Conservation (phyloP, 2,329 filamentous ascomycete species). For the Fusarium citri region DNA sequence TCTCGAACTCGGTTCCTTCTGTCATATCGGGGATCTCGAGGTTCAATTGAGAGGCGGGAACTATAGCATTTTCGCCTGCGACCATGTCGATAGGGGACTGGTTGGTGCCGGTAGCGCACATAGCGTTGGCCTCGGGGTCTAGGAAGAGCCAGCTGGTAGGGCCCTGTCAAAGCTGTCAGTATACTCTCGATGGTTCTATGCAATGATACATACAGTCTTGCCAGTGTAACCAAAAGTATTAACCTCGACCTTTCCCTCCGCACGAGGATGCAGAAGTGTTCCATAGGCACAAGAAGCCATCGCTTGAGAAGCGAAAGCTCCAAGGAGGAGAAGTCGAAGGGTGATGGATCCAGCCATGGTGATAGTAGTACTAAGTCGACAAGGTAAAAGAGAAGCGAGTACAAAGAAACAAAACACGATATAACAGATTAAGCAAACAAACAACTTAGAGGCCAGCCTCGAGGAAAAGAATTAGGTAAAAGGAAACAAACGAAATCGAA, state of each 20-base stretch:
- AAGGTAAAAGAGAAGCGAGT: background rate
- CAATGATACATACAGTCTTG: background rate
- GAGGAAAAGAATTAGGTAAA: background rate
- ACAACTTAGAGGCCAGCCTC: constrained; percentile 28
- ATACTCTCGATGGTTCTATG: background rate
- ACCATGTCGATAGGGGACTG: constrained; percentile 69
- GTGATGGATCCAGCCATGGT: constrained; percentile 30
- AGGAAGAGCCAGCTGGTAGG: constrained; percentile 65
- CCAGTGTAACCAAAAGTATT: constrained; percentile 51
- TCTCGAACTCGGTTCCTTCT: constrained; percentile 59
- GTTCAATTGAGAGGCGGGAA: constrained; percentile 49
- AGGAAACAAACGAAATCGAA: constrained; percentile 22
- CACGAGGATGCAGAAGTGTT: constrained; percentile 51
- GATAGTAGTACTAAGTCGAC: background rate
- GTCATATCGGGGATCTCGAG: constrained; percentile 52
- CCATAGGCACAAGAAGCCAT: constrained; percentile 56
- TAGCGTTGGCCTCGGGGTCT: constrained; percentile 53
- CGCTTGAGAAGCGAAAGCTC: constrained; percentile 26
- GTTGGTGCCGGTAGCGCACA: constrained; percentile 60
- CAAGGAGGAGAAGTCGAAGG: constrained; percentile 18
- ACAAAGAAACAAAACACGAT: constrained; percentile 12
- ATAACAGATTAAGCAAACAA: constrained; percentile 1
- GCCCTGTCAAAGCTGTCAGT: constrained; percentile 45
- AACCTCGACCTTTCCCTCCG: constrained; percentile 48
- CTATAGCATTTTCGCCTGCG: constrained; percentile 41